Percentiles rank a stretch among this genome's conserved stretches.
Conservation (phyloP, 148 eudicot genomes). For the Gaultheria prostrata region DNA sequence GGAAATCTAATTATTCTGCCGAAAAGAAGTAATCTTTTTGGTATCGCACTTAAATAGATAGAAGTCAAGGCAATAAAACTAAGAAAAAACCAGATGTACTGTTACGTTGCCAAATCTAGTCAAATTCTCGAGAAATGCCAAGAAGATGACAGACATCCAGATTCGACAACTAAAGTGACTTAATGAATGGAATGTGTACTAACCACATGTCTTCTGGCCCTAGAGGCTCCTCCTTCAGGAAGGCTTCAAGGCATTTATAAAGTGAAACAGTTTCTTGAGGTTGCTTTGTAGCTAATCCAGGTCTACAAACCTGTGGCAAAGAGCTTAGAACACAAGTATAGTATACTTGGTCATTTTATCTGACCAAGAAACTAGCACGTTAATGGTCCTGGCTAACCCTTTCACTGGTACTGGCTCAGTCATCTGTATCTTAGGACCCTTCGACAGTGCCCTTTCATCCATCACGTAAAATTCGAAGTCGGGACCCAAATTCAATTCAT, state of each 20-base stretch:
- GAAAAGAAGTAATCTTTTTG: slow-evolving; percentile 2
- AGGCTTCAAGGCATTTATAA: slow-evolving; percentile 76
- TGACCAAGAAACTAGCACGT: slow-evolving; percentile 69
- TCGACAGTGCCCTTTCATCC: slow-evolving; percentile 22
- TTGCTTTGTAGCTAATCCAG: slow-evolving; percentile 27
- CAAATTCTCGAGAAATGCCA: not conserved
- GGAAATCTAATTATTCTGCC: not conserved
- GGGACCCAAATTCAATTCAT: slow-evolving; percentile 18
- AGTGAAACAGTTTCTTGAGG: slow-evolving; percentile 59
- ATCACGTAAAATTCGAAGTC: slow-evolving; percentile 46
- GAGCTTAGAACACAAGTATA: slow-evolving; percentile 41
- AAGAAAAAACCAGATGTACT: not conserved
- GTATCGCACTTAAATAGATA: not conserved
- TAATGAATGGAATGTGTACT: slow-evolving; percentile 11
- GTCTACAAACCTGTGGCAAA: slow-evolving; percentile 56
- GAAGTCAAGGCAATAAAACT: not conserved
- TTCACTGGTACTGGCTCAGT: slow-evolving; percentile 37
- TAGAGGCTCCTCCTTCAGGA: slow-evolving; percentile 88
- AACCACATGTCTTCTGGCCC: slow-evolving; percentile 86
- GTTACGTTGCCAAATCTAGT: not conserved
- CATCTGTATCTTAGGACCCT: slow-evolving; percentile 33
- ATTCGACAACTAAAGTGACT: not conserved
- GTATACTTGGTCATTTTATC: slow-evolving; percentile 45
- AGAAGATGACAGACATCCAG: not conserved
- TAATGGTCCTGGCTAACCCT: slow-evolving; percentile 17